Percentiles rank a stretch among this genome's conserved stretches.
Conservation (phyloP, 2,329 filamentous ascomycete species). For the Ophiostoma ulmi region DNA sequence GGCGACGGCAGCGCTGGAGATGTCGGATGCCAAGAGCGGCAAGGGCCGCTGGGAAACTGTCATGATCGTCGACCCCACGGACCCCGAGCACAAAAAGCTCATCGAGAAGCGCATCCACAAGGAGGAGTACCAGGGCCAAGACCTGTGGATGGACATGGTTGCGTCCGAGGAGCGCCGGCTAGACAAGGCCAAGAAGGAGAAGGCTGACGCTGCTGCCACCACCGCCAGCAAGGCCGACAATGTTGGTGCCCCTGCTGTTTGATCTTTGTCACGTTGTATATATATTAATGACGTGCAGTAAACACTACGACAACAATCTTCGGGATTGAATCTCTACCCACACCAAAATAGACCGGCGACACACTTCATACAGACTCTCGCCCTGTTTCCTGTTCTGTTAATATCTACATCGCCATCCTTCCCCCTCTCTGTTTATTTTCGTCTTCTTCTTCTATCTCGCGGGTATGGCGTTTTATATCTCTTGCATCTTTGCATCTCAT, state of each 20-base stretch:
- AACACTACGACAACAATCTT: not conserved
- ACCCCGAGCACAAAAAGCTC: conserved; percentile 74
- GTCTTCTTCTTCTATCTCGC: not conserved
- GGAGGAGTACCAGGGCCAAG: conserved; percentile 81
- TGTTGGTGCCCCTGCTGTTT: conserved; percentile 24
- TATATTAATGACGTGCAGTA: conserved; percentile 5
- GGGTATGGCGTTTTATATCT: conserved; percentile 20
- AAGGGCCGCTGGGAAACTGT: conserved; percentile 79
- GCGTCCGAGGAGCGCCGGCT: conserved; percentile 66
- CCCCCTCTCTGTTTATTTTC: not conserved
- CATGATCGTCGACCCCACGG: conserved; percentile 71
- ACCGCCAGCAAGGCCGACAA: conserved; percentile 21
- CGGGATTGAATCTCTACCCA: not conserved
- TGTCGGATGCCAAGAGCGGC: conserved; percentile 68
- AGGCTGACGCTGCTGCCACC: conserved; percentile 22
- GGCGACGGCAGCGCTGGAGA: conserved; percentile 76
- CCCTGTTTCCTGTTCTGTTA: not conserved
- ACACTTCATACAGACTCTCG: not conserved
- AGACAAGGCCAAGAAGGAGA: conserved; percentile 36
- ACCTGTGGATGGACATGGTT: conserved; percentile 92
- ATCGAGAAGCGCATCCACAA: conserved; percentile 86
- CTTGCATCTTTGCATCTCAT: conserved; percentile 12
- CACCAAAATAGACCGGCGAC: not conserved
- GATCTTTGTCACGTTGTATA: not conserved
- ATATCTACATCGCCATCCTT: not conserved